phyloP scores from a whole-genome alignment of 2,329 filamentous ascomycete genomes.

The Phyllosticta capitalensis region DNA sequence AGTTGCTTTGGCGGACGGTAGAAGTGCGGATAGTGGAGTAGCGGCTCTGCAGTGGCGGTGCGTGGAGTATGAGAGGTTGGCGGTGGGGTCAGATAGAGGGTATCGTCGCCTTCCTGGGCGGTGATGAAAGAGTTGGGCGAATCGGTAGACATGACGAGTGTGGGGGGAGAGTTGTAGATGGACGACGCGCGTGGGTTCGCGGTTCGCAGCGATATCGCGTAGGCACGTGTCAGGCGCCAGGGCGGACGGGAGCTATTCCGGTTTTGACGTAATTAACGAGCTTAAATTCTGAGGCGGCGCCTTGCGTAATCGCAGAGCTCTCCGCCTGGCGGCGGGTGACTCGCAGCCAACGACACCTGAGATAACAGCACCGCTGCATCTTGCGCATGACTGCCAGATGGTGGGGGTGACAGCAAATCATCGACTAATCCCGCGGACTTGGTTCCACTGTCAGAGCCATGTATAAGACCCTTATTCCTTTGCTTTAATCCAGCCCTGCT shows the following conservation, averaged over 20 bases:
- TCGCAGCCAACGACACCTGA: not conserved
- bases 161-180: not conserved
- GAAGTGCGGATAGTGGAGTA: not conserved
- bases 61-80: not conserved
- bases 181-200: not conserved
- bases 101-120: not conserved
- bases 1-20: slow-evolving; percentile 23
- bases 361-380: not conserved
- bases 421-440: not conserved
- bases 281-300: too few species aligned
- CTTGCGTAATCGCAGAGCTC: not conserved
- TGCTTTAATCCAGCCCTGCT: not conserved
- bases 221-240: not conserved
- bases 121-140: slow-evolving; percentile 5
- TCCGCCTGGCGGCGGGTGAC: not conserved
- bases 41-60: not conserved
- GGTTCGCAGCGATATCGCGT: slow-evolving; percentile 1
- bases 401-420: not conserved
- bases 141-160: slow-evolving; percentile 2
- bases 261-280: not conserved
- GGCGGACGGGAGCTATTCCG: not conserved
- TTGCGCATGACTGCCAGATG: not conserved
- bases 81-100: slow-evolving; percentile 1
- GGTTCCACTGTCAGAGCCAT: not conserved
- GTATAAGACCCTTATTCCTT: not conserved